Conservation (phyloP, 257 asterid genomes). For the Jacaranda mimosifolia region DNA sequence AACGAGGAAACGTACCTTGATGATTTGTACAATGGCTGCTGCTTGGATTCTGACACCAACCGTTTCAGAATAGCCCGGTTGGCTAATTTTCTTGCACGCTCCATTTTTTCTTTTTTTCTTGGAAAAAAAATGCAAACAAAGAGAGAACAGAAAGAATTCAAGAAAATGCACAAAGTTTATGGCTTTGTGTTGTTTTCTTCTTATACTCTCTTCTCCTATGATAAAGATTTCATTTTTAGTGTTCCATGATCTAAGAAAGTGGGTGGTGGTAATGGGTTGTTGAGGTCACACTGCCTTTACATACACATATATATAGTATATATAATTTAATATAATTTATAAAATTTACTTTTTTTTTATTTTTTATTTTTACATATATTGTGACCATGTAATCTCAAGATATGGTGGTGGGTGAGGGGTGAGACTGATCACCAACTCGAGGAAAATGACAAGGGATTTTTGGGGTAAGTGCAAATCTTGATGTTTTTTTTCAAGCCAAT, state of each 20-base stretch:
- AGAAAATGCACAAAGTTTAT: conserved; percentile 31
- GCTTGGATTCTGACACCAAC: conserved; percentile 70
- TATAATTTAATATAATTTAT: neutral
- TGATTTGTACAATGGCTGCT: conserved; percentile 56
- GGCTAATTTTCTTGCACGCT: conserved; percentile 87
- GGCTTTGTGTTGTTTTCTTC: neutral
- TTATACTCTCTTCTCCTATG: neutral
- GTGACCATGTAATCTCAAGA: conserved; percentile 36
- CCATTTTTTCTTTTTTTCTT: conserved; percentile 51
- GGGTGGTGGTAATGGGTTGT: conserved; percentile 67
- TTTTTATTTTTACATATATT: neutral
- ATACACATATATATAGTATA: neutral
- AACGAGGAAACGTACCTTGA: conserved; percentile 81
- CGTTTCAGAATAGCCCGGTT: conserved; percentile 81
- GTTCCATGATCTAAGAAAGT: conserved; percentile 44
- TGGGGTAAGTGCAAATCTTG: conserved; percentile 43
- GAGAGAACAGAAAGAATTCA: conserved; percentile 9
- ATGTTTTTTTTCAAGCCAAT: conserved; percentile 32
- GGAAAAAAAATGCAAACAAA: neutral
- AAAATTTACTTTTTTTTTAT: neutral
- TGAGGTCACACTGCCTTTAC: conserved; percentile 36
- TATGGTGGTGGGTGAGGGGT: conserved; percentile 60
- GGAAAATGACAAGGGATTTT: conserved; percentile 50
- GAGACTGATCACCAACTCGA: conserved; percentile 41
- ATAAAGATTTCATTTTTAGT: conserved; percentile 32